A percentile compares a stretch with the other conserved stretches of the same genome.
Evolutionary conservation across 1,284 basidiomycete genomes (phyloP).

Genomic region (Lentinula novae-zelandiae): DNA sequence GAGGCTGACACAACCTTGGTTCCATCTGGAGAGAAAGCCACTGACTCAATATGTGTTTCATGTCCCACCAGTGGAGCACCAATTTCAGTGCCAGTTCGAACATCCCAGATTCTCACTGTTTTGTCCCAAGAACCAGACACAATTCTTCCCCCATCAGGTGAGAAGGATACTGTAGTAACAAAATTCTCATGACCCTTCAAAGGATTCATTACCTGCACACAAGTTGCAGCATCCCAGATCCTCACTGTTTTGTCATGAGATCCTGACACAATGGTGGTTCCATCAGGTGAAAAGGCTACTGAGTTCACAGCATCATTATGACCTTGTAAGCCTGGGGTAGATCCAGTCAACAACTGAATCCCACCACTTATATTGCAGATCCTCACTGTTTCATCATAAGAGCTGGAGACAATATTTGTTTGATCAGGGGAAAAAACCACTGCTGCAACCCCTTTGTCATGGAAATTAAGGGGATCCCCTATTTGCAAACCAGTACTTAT

Average conservation of each 20-base stretch:
- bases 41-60: too few relatives aligned
- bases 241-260: constrained; percentile 5
- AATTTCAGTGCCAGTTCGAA: neutral
- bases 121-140: constrained; percentile 16
- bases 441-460: neutral
- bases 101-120: constrained; percentile 14
- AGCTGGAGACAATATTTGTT: constrained; percentile 1
- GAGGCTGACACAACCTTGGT: too few relatives aligned
- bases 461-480: neutral
- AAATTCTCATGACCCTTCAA: constrained; percentile 4
- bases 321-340: neutral
- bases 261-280: neutral
- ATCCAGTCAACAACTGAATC: neutral
- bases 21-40: constrained; percentile 1
- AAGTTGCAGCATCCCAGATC: constrained; percentile 19
- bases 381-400: constrained; percentile 12
- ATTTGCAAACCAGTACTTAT: neutral
- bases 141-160: constrained; percentile 20
- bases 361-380: neutral
- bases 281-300: constrained; percentile 1
- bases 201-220: neutral
- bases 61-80: too few relatives aligned
- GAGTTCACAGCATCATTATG: neutral
- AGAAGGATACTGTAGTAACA: constrained; percentile 21
- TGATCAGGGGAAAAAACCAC: constrained; percentile 7